Conservation (phyloP, 1,284 basidiomycete species). For the Xerocomus cyaneibrunnescens region DNA sequence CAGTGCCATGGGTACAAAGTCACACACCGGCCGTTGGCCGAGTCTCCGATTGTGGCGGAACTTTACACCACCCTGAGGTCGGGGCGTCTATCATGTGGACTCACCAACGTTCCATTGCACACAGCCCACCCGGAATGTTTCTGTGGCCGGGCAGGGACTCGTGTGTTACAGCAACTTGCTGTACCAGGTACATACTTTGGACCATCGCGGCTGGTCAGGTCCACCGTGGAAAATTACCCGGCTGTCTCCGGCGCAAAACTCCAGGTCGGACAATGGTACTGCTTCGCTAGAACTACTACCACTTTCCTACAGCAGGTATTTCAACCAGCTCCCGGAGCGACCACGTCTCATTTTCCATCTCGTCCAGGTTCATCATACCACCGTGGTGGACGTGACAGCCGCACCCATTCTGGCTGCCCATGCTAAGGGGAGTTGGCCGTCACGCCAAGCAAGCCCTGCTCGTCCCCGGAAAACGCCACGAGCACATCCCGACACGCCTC, state of each 20-base stretch:
- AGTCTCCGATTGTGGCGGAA: constrained; percentile 19
- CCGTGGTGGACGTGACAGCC: constrained; percentile 37
- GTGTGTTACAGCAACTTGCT: constrained; percentile 1
- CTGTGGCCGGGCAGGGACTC: not conserved
- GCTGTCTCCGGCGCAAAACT: constrained; percentile 10
- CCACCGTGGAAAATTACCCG: constrained; percentile 5
- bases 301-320: constrained; percentile 14
- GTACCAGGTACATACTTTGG: not conserved
- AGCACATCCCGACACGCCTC: not conserved
- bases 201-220: constrained; percentile 4
- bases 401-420: constrained; percentile 57
- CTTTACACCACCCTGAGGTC: not conserved
- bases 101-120: constrained; percentile 8
- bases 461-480: constrained; percentile 18
- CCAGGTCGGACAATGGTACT: not conserved
- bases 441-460: constrained; percentile 41
- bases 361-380: constrained; percentile 22
- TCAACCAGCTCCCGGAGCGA: not conserved
- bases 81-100: constrained; percentile 14
- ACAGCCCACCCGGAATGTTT: constrained; percentile 17
- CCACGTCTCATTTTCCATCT: not conserved
- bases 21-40: constrained; percentile 12
- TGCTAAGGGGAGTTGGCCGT: constrained; percentile 62
- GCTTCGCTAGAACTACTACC: not conserved
- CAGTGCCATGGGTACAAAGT: constrained; percentile 23